These are phyloP conservation scores for Entomortierella beljakovae DNA, from an alignment of 192 early-diverging fungal species.

Conservation along the genomic window DNA sequence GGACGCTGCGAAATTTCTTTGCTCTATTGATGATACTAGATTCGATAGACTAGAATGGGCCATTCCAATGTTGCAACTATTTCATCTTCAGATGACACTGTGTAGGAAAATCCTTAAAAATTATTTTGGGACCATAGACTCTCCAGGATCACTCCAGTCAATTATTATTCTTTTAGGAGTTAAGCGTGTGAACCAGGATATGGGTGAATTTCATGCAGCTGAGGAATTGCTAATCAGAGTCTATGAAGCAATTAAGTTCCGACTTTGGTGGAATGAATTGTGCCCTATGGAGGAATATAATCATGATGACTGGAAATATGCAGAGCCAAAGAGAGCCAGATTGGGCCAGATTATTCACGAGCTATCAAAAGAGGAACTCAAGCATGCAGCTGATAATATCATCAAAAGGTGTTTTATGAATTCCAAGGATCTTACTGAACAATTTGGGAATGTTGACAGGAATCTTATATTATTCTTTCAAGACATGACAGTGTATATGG, in stretches of 20 bases:
- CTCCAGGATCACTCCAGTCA: not conserved
- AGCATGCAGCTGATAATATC: no score
- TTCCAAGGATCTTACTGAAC: no score
- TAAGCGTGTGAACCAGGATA: not conserved
- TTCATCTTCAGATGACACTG: constrained; percentile 14
- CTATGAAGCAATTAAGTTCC: constrained; percentile 3
- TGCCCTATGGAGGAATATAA: not conserved
- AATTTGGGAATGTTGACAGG: no score
- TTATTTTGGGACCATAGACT: not conserved
- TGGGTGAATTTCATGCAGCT: not conserved
- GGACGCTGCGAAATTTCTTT: not conserved
- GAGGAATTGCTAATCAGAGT: constrained; percentile 1
- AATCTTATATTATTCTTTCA: constrained; percentile 14
- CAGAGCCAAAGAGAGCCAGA: not conserved
- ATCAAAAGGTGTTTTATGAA: no score
- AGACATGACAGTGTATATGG: no score
- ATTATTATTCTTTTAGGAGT: not conserved
- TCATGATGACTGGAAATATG: not conserved
- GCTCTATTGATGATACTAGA: not conserved
- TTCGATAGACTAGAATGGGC: constrained; percentile 4
- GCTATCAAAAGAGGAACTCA: not conserved
- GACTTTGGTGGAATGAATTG: constrained; percentile 1
- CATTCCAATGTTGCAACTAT: constrained; percentile 10
- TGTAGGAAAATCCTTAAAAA: constrained; percentile 2
- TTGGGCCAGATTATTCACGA: not conserved